phyloP scores from a whole-genome alignment of 805 yeast genomes.

The Monosporozyma unispora region DNA sequence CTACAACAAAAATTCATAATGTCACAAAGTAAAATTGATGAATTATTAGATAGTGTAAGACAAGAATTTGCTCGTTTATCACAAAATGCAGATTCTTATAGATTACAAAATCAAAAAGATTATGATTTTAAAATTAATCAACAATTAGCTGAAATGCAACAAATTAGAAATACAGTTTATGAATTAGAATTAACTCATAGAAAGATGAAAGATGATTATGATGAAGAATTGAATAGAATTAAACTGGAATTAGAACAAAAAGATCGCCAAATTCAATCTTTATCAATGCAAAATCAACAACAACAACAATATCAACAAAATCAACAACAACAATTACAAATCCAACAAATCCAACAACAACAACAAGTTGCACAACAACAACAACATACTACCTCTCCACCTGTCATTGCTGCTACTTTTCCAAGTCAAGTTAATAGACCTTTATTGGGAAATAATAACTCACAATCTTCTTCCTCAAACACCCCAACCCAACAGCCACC shows the following conservation, averaged over 20 bases:
- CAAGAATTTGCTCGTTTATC: slow-evolving; percentile 81
- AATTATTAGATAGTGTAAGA: slow-evolving; percentile 83
- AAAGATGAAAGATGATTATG: slow-evolving; percentile 90
- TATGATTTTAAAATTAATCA: slow-evolving; percentile 82
- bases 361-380: slow-evolving; percentile 7
- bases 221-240: slow-evolving; percentile 78
- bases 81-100: slow-evolving; percentile 75
- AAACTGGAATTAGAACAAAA: slow-evolving; percentile 79
- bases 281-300: slow-evolving; percentile 25
- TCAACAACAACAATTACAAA: slow-evolving; percentile 11
- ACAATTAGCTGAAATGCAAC: slow-evolving; percentile 88
- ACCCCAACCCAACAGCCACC: not conserved
- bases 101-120: slow-evolving; percentile 80
- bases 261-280: slow-evolving; percentile 44
- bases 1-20: slow-evolving; percentile 9
- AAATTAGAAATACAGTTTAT: slow-evolving; percentile 84
- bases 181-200: slow-evolving; percentile 91
- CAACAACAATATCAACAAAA: slow-evolving; percentile 13
- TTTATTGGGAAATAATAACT: not conserved
- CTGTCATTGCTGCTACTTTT: slow-evolving; percentile 15
- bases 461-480: not conserved
- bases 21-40: slow-evolving; percentile 43
- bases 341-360: slow-evolving; percentile 9
- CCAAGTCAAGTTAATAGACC: slow-evolving; percentile 1
- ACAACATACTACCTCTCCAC: slow-evolving; percentile 2